phyloP scores from a whole-genome alignment of 805 yeast species.

The Yamadazyma philogaea region DNA sequence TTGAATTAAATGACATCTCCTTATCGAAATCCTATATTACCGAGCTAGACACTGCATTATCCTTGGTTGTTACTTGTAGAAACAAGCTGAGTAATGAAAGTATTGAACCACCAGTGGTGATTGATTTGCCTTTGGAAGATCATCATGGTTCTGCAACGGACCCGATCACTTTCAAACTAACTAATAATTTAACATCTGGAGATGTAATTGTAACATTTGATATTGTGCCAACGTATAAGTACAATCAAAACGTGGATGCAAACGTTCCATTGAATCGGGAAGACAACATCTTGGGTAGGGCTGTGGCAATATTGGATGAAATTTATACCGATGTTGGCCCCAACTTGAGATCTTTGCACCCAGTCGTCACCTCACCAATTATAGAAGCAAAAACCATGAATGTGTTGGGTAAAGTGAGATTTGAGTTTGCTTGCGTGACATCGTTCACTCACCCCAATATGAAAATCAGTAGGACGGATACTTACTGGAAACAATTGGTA shows the following conservation, averaged over 20 bases:
- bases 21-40: slow-evolving; percentile 68
- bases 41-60: slow-evolving; percentile 83
- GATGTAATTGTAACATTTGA: slow-evolving; percentile 72
- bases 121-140: slow-evolving; percentile 84
- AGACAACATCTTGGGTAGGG: slow-evolving; percentile 64
- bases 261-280: slow-evolving; percentile 16
- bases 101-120: slow-evolving; percentile 54
- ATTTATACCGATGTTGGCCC: slow-evolving; percentile 66
- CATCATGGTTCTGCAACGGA: slow-evolving; percentile 64
- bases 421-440: slow-evolving; percentile 68
- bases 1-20: slow-evolving; percentile 72
- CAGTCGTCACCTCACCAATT: slow-evolving; percentile 68
- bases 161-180: slow-evolving; percentile 70
- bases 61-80: slow-evolving; percentile 56
- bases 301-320: slow-evolving; percentile 66
- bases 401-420: slow-evolving; percentile 70
- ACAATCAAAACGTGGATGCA: slow-evolving; percentile 15
- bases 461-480: slow-evolving; percentile 63
- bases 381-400: slow-evolving; percentile 69
- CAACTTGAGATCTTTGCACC: slow-evolving; percentile 63
- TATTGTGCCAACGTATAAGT: slow-evolving; percentile 82
- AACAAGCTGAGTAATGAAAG: slow-evolving; percentile 24
- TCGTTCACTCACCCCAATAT: slow-evolving; percentile 72
- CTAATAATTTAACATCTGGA: slow-evolving; percentile 41
- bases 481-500: slow-evolving; percentile 88